Evolutionary conservation across 768 basidiomycete genomes (phyloP), one percentile per base, ranked within the genome.

Genomic region (Auriscalpium orientale): DNA sequence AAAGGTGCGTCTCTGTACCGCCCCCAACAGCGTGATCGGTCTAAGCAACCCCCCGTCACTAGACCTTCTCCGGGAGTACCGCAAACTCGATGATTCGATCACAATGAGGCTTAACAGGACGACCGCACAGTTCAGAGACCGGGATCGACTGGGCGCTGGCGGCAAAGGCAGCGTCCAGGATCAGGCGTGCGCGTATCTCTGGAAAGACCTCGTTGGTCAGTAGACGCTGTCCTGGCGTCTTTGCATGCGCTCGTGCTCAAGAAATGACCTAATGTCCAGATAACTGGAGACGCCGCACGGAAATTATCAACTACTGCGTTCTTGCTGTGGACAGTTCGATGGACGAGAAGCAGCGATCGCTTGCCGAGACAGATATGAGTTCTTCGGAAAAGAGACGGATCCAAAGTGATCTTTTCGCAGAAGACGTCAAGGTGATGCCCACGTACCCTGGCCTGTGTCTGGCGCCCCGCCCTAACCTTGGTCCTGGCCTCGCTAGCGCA

Each of bases 11-110:
- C 21, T 28, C 21, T 34, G 36, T 15, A 49, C 47, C 28, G 40
- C 56, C 40, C 52, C 54, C 54, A 55, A 45, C 36, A 45, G 49
- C 50, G 12, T n/a, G 36, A 15, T 11, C 16, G 36, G 11, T 4
- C 18, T 51, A n/a, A 36, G 49, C 45, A 47, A 36, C 58, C 53
- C 57, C 53, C 46, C 55, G 38, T 15, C 21, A 55, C 49, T 67
- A 93, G 91, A 90, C 58, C 81, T 92, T 64, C 75, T 93, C 68
- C 83, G 77, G 65, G 89, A 92, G 69, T 92, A 91, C 68, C 79
- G 90, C 64, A 81, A 76, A 62, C 72, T 92, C 13, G 90, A 93
- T 70, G 90, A 93, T 65, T 74, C 81, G 8, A 85, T 93, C 61
- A 80, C 78, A 43, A 89, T 90, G 85, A 77, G 91, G 36, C 69